A percentile compares a stretch with the other conserved stretches of the same genome.
Conservation (phyloP, 2,329 filamentous ascomycete genomes). For the Hypoxylon sp. region DNA sequence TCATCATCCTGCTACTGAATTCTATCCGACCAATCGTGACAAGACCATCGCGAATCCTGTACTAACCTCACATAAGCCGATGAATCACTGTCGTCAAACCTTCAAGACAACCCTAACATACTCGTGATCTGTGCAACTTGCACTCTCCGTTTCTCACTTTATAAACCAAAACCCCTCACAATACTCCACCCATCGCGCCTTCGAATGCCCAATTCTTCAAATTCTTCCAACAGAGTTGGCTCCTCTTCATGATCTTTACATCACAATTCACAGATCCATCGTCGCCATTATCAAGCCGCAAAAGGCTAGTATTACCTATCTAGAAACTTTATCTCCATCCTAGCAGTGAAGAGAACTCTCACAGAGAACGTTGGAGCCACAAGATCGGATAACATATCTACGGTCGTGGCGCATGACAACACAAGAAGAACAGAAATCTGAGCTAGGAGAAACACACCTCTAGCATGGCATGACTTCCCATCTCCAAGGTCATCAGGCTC, state of each 20-base stretch:
- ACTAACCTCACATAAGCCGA: not conserved
- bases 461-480: constrained; percentile 29
- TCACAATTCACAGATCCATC: not conserved
- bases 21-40: not conserved
- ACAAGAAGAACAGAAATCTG: constrained; percentile 67
- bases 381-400: constrained; percentile 37
- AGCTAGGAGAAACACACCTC: constrained; percentile 54
- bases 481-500: constrained; percentile 33
- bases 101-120: not conserved
- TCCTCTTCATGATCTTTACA: not conserved
- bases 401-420: constrained; percentile 53
- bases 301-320: not conserved
- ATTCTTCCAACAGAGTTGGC: not conserved
- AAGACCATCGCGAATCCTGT: not conserved
- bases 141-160: not conserved
- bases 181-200: not conserved
- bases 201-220: not conserved
- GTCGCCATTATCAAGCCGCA: constrained; percentile 7
- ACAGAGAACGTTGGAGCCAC: constrained; percentile 50
- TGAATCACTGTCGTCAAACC: not conserved
- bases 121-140: not conserved
- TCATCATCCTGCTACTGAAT: not conserved
- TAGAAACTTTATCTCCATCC: constrained; percentile 11
- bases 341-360: constrained; percentile 52
- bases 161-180: not conserved